Evolutionary conservation across 1,284 basidiomycete species (phyloP).

Genomic region (Mixia osmundae): DNA sequence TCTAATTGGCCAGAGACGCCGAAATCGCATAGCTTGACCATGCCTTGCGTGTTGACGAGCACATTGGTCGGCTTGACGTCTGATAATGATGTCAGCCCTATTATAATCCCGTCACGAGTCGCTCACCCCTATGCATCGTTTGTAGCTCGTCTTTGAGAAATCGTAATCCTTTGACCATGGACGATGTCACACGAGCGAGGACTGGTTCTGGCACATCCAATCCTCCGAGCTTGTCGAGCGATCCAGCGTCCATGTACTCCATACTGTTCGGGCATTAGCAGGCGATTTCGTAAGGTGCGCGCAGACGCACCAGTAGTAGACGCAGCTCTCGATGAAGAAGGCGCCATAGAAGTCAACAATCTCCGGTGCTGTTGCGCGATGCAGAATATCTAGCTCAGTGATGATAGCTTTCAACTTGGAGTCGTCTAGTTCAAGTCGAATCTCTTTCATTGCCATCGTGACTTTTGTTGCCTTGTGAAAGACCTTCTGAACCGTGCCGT

Average conservation of each 20-base stretch:
- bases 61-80: conserved; percentile 97
- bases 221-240: conserved; percentile 59
- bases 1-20: conserved; percentile 94
- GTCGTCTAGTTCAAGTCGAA: conserved; percentile 86
- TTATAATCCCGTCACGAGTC: background rate
- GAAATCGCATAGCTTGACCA: conserved; percentile 92
- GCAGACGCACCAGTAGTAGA: conserved; percentile 53
- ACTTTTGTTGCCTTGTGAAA: conserved; percentile 84
- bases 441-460: conserved; percentile 99
- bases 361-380: conserved; percentile 67
- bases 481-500: conserved; percentile 90
- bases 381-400: conserved; percentile 94
- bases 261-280: conserved; percentile 29
- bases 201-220: conserved; percentile 45
- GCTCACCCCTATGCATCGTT: conserved; percentile 77
- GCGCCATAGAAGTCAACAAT: conserved; percentile 98
- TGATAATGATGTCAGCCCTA: conserved; percentile 15
- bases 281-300: background rate
- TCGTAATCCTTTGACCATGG: conserved; percentile 72
- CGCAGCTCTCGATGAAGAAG: conserved; percentile 94
- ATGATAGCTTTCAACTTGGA: conserved; percentile 87
- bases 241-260: conserved; percentile 97
- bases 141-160: conserved; percentile 91
- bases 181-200: conserved; percentile 54
- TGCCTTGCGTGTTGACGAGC: conserved; percentile 64